A percentile compares a stretch with the other conserved stretches of the same genome.
Conservation (phyloP, 2,329 filamentous ascomycete genomes). For the Claviceps paspali region DNA sequence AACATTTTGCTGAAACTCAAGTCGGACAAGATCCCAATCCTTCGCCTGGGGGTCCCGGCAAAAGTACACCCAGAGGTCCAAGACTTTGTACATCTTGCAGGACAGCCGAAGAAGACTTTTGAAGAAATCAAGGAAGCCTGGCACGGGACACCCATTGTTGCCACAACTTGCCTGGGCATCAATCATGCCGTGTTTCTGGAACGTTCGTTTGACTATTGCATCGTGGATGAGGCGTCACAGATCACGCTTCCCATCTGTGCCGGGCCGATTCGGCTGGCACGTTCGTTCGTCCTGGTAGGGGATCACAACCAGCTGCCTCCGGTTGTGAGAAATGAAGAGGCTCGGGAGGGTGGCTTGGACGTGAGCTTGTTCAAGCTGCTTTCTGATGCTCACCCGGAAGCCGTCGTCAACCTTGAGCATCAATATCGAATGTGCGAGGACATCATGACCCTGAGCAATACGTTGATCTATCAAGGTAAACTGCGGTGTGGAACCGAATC, state of each 20-base stretch:
- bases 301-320: slow-evolving; percentile 95
- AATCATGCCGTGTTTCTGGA: slow-evolving; percentile 79
- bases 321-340: slow-evolving; percentile 82
- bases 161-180: slow-evolving; percentile 86
- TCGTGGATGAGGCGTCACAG: slow-evolving; percentile 94
- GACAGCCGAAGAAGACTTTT: slow-evolving; percentile 56
- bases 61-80: slow-evolving; percentile 84
- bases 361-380: slow-evolving; percentile 87
- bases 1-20: slow-evolving; percentile 92
- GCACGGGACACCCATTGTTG: slow-evolving; percentile 76
- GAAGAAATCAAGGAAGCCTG: slow-evolving; percentile 75
- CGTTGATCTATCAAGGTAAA: slow-evolving; percentile 78
- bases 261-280: slow-evolving; percentile 83
- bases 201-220: slow-evolving; percentile 91
- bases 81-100: slow-evolving; percentile 67
- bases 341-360: slow-evolving; percentile 72
- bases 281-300: slow-evolving; percentile 85
- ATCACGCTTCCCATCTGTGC: slow-evolving; percentile 92
- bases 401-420: slow-evolving; percentile 82
- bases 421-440: slow-evolving; percentile 99
- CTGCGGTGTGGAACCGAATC: slow-evolving; percentile 75
- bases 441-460: slow-evolving; percentile 87
- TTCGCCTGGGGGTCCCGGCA: slow-evolving; percentile 70
- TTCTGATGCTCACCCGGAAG: slow-evolving; percentile 72
- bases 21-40: slow-evolving; percentile 57